A percentile compares a stretch with the other conserved stretches of the same genome.
phyloP scores from a whole-genome alignment of 2,329 filamentous ascomycete genomes.

The Fusarium foetens region DNA sequence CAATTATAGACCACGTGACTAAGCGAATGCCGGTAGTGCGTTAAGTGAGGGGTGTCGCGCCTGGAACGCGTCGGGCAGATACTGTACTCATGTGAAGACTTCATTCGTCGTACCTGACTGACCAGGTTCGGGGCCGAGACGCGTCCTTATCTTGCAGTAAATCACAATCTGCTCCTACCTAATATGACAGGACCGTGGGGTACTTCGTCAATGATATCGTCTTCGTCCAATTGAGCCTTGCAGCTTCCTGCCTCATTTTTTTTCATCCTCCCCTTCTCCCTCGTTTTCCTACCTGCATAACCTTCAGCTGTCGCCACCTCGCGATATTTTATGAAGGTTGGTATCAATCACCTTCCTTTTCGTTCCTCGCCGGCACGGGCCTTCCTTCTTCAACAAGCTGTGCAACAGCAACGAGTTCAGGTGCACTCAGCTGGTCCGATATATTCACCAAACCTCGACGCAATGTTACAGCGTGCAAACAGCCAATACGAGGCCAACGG shows the following conservation, averaged over 20 bases:
- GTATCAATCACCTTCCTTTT: conserved; percentile 45
- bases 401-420: conserved; percentile 37
- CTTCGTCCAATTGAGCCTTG: conserved; percentile 3
- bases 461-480: conserved; percentile 53
- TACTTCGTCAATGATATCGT: conserved; percentile 1
- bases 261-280: background rate
- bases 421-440: conserved; percentile 33
- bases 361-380: conserved; percentile 53
- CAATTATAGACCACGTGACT: conserved; percentile 32
- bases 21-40: conserved; percentile 20
- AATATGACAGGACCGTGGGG: conserved; percentile 22
- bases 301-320: background rate
- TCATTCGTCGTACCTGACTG: conserved; percentile 12
- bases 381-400: conserved; percentile 40
- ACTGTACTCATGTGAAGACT: conserved; percentile 4
- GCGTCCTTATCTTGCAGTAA: conserved; percentile 29
- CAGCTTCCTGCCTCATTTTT: background rate
- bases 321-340: conserved; percentile 50
- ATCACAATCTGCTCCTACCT: background rate
- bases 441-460: conserved; percentile 32
- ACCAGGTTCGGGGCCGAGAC: conserved; percentile 16
- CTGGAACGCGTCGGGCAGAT: conserved; percentile 30
- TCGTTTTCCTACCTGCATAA: background rate
- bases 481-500: conserved; percentile 53
- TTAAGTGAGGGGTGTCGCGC: conserved; percentile 30